phyloP scores from a whole-genome alignment of 176 grass and related monocot species.

The Zea mays region Zm-B73-REFERENCE-NAM-5.0 NC_050098.1:161084501-161085000 shows the following conservation, averaged over 20 bases:
- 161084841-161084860: slow-evolving; percentile 22
- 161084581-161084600: slow-evolving; percentile 39
- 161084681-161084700: slow-evolving; percentile 12
- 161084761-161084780: slow-evolving; percentile 99
- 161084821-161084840: not conserved
- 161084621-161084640: not conserved
- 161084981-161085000: slow-evolving; percentile 99
- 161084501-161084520: slow-evolving; percentile 60
- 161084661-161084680: not conserved
- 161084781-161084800: not conserved
- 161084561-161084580: slow-evolving; percentile 64
- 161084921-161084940: slow-evolving; percentile 96
- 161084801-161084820: slow-evolving; percentile 8
- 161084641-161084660: not conserved
- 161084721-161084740: slow-evolving; percentile 99
- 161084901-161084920: slow-evolving; percentile 95
- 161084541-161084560: slow-evolving; percentile 71
- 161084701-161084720: slow-evolving; percentile 27
- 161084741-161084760: slow-evolving; percentile 99
- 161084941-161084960: slow-evolving; percentile 91
- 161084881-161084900: slow-evolving; percentile 93
- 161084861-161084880: slow-evolving; percentile 99
- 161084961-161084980: slow-evolving; percentile 97
- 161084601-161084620: not conserved
- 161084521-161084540: slow-evolving; percentile 66